Conservation (phyloP, 208 protist species). For the Acanthamoeba sp. region DNA sequence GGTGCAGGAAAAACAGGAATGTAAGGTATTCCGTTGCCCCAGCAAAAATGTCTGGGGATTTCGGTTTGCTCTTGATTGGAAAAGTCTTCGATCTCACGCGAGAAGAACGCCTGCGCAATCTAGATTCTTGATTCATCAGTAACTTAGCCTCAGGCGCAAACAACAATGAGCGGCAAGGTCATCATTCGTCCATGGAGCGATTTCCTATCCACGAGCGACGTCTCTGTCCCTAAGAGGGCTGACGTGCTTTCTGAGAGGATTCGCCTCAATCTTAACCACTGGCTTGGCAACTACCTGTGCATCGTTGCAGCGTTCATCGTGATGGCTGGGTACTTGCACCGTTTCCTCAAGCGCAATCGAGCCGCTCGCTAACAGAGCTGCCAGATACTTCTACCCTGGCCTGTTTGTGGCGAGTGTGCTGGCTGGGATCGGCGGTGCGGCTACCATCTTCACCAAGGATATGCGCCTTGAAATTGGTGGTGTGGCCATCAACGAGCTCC, state of each 20-base stretch:
- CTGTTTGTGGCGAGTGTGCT: constrained; percentile 44
- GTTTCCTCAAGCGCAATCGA: not conserved
- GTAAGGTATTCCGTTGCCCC: not conserved
- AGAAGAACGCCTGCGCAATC: no score
- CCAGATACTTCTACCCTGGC: constrained; percentile 71
- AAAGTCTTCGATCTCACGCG: no score
- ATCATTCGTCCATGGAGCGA: constrained; percentile 60
- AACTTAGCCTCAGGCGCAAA: no score
- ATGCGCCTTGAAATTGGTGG: constrained; percentile 43
- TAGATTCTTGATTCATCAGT: no score
- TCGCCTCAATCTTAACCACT: constrained; percentile 46
- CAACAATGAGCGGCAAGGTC: constrained; percentile 9
- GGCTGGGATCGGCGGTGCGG: not conserved
- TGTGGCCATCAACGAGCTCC: constrained; percentile 30
- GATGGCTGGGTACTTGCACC: not conserved
- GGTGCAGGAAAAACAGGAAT: not conserved
- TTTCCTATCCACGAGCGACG: constrained; percentile 2
- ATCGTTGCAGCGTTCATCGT: constrained; percentile 9
- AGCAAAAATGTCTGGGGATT: not conserved
- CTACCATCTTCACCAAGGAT: constrained; percentile 58
- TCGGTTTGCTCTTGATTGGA: not conserved
- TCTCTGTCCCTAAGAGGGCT: constrained; percentile 30
- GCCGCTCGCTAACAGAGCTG: not conserved
- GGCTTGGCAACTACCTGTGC: constrained; percentile 45
- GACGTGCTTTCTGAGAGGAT: constrained; percentile 61